Percentiles rank a stretch among this genome's conserved stretches.
Conservation (phyloP, 1,139 yeast species). For the Yamadazyma diospyri region DNA sequence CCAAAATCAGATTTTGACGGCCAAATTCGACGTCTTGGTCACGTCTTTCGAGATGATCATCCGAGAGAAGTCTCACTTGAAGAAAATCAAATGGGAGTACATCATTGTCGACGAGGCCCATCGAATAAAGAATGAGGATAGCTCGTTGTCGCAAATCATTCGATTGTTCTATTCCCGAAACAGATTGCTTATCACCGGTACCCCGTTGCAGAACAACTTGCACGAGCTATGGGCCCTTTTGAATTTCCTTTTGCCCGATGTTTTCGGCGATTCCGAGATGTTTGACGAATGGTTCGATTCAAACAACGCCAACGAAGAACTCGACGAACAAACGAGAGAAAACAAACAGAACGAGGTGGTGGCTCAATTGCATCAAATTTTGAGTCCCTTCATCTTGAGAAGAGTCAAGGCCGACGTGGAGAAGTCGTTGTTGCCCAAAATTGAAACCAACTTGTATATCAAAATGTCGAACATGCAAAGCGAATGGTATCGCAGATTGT, state of each 20-base stretch:
- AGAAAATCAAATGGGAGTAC: constrained; percentile 89
- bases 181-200: constrained; percentile 87
- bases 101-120: constrained; percentile 96
- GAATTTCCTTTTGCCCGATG: constrained; percentile 89
- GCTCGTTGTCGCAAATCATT: constrained; percentile 84
- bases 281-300: constrained; percentile 85
- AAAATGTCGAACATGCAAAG: constrained; percentile 96
- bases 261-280: constrained; percentile 83
- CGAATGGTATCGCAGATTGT: constrained; percentile 81
- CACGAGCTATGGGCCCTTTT: constrained; percentile 96
- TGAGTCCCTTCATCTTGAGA: constrained; percentile 84
- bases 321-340: constrained; percentile 33
- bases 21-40: constrained; percentile 83
- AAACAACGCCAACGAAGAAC: constrained; percentile 24
- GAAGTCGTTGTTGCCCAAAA: constrained; percentile 82
- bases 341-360: constrained; percentile 73
- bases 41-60: constrained; percentile 94
- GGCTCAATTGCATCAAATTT: constrained; percentile 78
- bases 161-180: constrained; percentile 82
- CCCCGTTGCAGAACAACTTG: constrained; percentile 90
- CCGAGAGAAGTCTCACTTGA: constrained; percentile 75
- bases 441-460: constrained; percentile 83
- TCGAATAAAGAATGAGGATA: constrained; percentile 90
- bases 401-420: constrained; percentile 93
- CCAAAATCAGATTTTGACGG: constrained; percentile 54